A percentile compares a stretch with the other conserved stretches of the same genome.
Evolutionary conservation across 805 yeast genomes (phyloP).

Genomic region (Nakazawaea ishiwadae): DNA sequence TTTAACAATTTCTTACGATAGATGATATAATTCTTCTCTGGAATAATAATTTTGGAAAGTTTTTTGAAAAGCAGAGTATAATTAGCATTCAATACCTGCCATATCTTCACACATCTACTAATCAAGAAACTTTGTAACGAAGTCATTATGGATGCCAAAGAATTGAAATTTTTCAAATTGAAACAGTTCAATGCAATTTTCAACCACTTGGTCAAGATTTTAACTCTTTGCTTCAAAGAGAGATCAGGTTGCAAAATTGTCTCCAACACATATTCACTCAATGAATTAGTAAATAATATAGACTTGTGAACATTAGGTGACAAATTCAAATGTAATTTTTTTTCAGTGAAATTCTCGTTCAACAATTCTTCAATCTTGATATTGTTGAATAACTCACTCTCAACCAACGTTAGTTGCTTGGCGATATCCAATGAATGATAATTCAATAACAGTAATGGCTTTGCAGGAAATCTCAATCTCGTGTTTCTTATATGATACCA

Average conservation of each 20-base stretch:
- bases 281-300: slow-evolving; percentile 62
- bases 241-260: slow-evolving; percentile 54
- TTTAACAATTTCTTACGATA: slow-evolving; percentile 62
- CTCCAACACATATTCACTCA: slow-evolving; percentile 71
- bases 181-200: slow-evolving; percentile 69
- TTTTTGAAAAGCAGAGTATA: slow-evolving; percentile 60
- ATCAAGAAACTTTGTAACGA: slow-evolving; percentile 69
- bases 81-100: slow-evolving; percentile 54
- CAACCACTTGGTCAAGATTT: slow-evolving; percentile 64
- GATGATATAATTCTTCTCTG: slow-evolving; percentile 66
- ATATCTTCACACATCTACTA: slow-evolving; percentile 54
- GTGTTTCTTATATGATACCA: slow-evolving; percentile 51
- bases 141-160: slow-evolving; percentile 75
- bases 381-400: slow-evolving; percentile 58
- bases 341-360: slow-evolving; percentile 58
- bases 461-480: slow-evolving; percentile 53
- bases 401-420: slow-evolving; percentile 70
- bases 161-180: slow-evolving; percentile 70
- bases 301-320: slow-evolving; percentile 64
- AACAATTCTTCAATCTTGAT: slow-evolving; percentile 64
- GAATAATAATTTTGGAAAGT: slow-evolving; percentile 65
- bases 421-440: slow-evolving; percentile 72
- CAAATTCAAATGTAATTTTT: slow-evolving; percentile 49
- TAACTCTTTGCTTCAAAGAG: slow-evolving; percentile 43
- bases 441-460: slow-evolving; percentile 48